Evolutionary conservation across 208 protist species (phyloP).

Genomic region (Crithidia bombi): DNA sequence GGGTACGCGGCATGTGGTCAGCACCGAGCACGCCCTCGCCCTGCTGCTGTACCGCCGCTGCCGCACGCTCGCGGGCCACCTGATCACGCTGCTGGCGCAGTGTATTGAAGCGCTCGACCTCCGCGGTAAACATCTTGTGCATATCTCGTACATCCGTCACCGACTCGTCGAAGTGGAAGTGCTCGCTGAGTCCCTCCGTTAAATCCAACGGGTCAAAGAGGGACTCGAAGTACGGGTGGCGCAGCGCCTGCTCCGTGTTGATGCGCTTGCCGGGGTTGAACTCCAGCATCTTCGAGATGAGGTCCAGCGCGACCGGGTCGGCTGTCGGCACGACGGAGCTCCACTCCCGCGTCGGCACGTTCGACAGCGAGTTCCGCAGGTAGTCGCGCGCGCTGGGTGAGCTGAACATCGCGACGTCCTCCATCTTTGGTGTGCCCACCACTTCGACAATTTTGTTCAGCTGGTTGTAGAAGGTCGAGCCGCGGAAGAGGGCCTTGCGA

Average conservation of each 20-base stretch:
- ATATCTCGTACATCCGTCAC: conserved; percentile 70
- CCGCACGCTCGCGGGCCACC: conserved; percentile 54
- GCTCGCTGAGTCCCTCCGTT: conserved; percentile 68
- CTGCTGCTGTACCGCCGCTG: conserved; percentile 32
- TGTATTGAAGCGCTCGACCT: conserved; percentile 77
- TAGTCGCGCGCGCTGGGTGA: conserved; percentile 87
- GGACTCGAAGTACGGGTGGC: conserved; percentile 89
- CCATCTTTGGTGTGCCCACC: conserved; percentile 88
- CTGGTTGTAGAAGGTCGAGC: conserved; percentile 93
- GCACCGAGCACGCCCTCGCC: conserved; percentile 54
- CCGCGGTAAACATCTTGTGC: conserved; percentile 75
- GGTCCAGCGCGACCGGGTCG: conserved; percentile 74
- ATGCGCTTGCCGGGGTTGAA: conserved; percentile 88
- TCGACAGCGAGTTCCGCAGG: conserved; percentile 74
- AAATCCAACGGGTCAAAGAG: conserved; percentile 86
- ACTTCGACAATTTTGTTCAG: conserved; percentile 93
- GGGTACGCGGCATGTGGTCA: conserved; percentile 81
- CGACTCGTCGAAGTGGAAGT: conserved; percentile 85
- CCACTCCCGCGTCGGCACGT: conserved; percentile 63
- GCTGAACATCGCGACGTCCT: conserved; percentile 90
- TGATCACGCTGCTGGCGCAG: conserved; percentile 55
- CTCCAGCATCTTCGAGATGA: conserved; percentile 81
- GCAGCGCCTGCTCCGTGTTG: conserved; percentile 81
- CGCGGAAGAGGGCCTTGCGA: conserved; percentile 89
- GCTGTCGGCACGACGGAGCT: conserved; percentile 64